Conservation (phyloP, 352 stramenopile species). For the Phytophthora cactorum region DNA sequence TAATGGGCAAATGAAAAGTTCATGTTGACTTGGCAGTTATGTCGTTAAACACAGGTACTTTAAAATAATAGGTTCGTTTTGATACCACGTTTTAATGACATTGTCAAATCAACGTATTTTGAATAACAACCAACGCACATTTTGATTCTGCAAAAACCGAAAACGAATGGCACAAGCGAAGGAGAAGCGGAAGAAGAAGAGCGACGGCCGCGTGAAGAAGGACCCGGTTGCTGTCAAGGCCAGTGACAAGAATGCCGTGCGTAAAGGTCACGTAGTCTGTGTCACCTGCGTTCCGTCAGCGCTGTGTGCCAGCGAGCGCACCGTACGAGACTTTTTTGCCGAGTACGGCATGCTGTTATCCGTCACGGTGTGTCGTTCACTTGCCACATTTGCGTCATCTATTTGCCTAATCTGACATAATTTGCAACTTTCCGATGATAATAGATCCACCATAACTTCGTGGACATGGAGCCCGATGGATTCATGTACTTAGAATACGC, state of each 20-base stretch:
- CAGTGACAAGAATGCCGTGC: conserved; percentile 6
- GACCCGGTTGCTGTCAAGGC: conserved; percentile 11
- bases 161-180: conserved; percentile 23
- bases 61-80: neutral
- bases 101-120: neutral
- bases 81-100: neutral
- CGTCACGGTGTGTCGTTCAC: conserved; percentile 43
- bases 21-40: neutral
- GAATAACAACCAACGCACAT: too few species aligned
- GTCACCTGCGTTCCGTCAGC: conserved; percentile 59
- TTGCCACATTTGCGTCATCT: conserved; percentile 1
- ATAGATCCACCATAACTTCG: conserved; percentile 74
- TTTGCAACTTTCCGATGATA: neutral
- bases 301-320: conserved; percentile 62
- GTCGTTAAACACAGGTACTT: neutral
- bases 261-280: conserved; percentile 49
- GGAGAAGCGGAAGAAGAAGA: conserved; percentile 26
- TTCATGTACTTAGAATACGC: conserved; percentile 75
- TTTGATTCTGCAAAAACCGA: neutral
- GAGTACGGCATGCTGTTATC: conserved; percentile 54
- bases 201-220: conserved; percentile 21
- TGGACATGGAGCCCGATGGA: conserved; percentile 60
- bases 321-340: conserved; percentile 54
- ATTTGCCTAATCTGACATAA: neutral
- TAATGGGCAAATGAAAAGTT: neutral